These are phyloP conservation scores for Rhodotorula graminis DNA, from an alignment of 768 basidiomycete genomes.

Conservation along the genomic window DNA sequence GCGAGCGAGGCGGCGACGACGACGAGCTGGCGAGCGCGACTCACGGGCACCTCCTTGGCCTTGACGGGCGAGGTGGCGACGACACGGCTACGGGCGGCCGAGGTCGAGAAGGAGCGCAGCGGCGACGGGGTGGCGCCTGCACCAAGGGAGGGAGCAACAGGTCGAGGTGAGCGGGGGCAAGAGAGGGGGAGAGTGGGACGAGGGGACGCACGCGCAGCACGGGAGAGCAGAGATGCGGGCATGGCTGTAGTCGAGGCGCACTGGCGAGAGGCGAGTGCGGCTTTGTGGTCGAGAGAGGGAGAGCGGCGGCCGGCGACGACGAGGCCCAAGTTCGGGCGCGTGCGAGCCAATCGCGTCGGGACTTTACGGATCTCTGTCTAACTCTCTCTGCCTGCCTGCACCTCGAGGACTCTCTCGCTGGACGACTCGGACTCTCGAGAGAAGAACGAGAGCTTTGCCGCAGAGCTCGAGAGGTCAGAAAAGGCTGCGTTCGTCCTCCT, in stretches of 20 bases:
- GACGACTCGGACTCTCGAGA: no score
- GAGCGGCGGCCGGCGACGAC: no score
- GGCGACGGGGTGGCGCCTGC: constrained; percentile 16
- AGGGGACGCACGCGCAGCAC: not conserved
- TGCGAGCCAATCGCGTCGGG: no score
- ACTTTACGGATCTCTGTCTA: no score
- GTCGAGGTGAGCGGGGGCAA: not conserved
- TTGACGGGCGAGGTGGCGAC: constrained; percentile 32
- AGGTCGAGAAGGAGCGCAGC: constrained; percentile 25
- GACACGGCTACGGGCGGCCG: constrained; percentile 20
- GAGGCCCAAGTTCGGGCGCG: no score
- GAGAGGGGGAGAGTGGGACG: not conserved
- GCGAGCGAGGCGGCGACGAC: not conserved
- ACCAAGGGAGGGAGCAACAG: not conserved
- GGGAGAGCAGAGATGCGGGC: not conserved
- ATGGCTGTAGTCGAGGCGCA: not conserved
- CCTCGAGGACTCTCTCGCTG: no score
- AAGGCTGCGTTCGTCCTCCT: no score
- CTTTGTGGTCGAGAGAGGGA: not conserved
- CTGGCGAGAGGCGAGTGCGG: not conserved
- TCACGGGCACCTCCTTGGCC: constrained; percentile 39
- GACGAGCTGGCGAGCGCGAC: not conserved
- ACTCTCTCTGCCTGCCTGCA: no score
- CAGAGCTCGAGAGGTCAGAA: no score
- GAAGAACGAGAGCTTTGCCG: no score